Base-by-base conservation (phyloP, 2,329 filamentous ascomycete genomes). In the Pseudogymnoascus sp. region DNA sequence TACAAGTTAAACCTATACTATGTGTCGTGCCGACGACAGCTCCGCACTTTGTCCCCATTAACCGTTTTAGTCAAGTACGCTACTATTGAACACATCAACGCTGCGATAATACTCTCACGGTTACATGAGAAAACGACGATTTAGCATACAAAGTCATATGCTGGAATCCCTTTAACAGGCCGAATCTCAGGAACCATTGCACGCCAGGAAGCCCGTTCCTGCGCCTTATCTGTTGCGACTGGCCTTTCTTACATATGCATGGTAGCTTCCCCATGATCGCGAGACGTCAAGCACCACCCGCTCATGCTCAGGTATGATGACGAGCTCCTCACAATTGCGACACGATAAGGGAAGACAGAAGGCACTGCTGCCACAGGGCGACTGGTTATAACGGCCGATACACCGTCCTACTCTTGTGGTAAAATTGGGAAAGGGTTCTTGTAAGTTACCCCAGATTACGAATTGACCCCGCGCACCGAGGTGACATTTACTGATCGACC, bases 51-150 rank as follows among this genome's bases (percentile, higher is more conserved):
- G 50, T 57, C 50, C 50, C 50, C 26, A 57, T 57, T 57, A 57
- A 57, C 50, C 50, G 50, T 57, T 57, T 57, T 57, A 57, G 50
- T 57, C 50, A 19, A 57, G 50, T 53, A 57, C 50, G 50, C 28
- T 57, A 57, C 50, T 57, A 57, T 57, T 57, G 50, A 57, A 57
- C 50, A 57, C 50, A 33, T 57, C 50, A 57, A 57, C 50, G 50
- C 50, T 28, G 50, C 50, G 21, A 57, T 33, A 57, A 57, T 57
- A 57, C 50, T 57, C 17, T 57, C n/a, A 57, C 28, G 17, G 35
- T 57, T 57, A 5, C 50, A 57, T 33, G 28, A 57, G 50, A 5
- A 33, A 9, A 33, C 28, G n/a, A 35, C 50, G n/a, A 57, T 57
- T 57, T 57, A 35, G 4, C 50, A 13, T 57, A 57, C n/a, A 1